phyloP scores from a whole-genome alignment of 768 basidiomycete genomes.

The Boletus eberwhitei region DNA sequence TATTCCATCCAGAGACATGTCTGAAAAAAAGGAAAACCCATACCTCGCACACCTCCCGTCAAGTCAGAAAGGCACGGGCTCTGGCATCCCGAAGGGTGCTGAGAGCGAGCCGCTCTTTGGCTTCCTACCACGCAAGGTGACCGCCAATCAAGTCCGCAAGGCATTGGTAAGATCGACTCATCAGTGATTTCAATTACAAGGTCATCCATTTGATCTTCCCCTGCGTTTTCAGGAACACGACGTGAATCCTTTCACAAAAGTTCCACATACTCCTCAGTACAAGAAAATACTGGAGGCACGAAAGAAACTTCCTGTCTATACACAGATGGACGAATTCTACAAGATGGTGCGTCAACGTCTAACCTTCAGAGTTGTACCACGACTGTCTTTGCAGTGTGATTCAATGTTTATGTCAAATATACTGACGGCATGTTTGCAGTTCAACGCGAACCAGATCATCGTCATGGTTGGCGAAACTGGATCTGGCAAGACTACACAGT shows the following conservation, averaged over 20 bases:
- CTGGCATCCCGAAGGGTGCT: slow-evolving; percentile 12
- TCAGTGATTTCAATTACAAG: neutral
- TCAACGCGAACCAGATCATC: slow-evolving; percentile 64
- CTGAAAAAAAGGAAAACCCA: slow-evolving; percentile 41
- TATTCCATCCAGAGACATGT: slow-evolving; percentile 7
- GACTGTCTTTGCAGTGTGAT: neutral
- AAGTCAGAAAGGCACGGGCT: slow-evolving; percentile 27
- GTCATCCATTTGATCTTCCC: neutral
- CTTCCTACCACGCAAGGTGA: slow-evolving; percentile 68
- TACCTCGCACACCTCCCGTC: slow-evolving; percentile 47
- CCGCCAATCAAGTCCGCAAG: slow-evolving; percentile 57
- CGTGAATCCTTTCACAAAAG: slow-evolving; percentile 85
- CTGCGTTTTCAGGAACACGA: slow-evolving; percentile 57
- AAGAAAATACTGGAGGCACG: slow-evolving; percentile 80
- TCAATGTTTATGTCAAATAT: neutral
- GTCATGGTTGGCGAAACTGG: slow-evolving; percentile 95
- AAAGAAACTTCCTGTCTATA: slow-evolving; percentile 86
- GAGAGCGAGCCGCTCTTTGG: slow-evolving; percentile 66
- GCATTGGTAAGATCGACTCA: slow-evolving; percentile 56
- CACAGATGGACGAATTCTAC: slow-evolving; percentile 91
- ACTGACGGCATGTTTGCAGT: slow-evolving; percentile 14
- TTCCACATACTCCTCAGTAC: slow-evolving; percentile 74
- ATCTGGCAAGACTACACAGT: slow-evolving; percentile 96
- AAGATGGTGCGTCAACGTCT: slow-evolving; percentile 62
- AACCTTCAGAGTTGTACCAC: neutral